Evolutionary conservation across 139 green algal genomes (phyloP).

Genomic region (Dunaliella sp.): DNA sequence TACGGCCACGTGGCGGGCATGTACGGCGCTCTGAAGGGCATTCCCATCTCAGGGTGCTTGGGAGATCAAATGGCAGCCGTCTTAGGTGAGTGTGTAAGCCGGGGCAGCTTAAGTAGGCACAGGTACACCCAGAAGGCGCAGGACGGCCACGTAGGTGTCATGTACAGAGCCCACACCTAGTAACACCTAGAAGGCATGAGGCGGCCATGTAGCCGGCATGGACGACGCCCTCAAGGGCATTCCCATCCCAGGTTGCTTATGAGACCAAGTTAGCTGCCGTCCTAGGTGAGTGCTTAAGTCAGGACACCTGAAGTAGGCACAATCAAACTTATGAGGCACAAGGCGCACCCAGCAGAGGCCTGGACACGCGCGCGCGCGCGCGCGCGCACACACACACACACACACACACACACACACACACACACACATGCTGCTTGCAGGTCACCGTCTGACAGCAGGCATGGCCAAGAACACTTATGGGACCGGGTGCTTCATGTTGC

Average conservation of each 20-base stretch:
- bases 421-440: neutral
- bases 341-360: too few species aligned
- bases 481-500: conserved; percentile 95
- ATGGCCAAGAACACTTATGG: conserved; percentile 98
- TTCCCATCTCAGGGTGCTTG: conserved; percentile 86
- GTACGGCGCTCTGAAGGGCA: conserved; percentile 52
- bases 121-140: too few species aligned
- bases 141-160: conserved; percentile 29
- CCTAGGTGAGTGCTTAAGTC: conserved; percentile 80
- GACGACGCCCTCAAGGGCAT: conserved; percentile 59
- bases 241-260: conserved; percentile 85
- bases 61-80: conserved; percentile 93
- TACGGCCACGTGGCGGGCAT: conserved; percentile 34
- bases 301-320: too few species aligned
- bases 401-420: neutral
- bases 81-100: conserved; percentile 81
- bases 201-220: conserved; percentile 23
- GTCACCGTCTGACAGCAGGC: conserved; percentile 54
- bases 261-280: conserved; percentile 93
- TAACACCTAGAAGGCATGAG: too few species aligned
- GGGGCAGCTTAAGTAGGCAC: too few species aligned
- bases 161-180: conserved; percentile 41
- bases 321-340: too few species aligned
- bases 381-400: neutral
- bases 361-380: too few species aligned